Base-by-base conservation (phyloP, 768 basidiomycete species). In the Dentipellis fragilis region DNA sequence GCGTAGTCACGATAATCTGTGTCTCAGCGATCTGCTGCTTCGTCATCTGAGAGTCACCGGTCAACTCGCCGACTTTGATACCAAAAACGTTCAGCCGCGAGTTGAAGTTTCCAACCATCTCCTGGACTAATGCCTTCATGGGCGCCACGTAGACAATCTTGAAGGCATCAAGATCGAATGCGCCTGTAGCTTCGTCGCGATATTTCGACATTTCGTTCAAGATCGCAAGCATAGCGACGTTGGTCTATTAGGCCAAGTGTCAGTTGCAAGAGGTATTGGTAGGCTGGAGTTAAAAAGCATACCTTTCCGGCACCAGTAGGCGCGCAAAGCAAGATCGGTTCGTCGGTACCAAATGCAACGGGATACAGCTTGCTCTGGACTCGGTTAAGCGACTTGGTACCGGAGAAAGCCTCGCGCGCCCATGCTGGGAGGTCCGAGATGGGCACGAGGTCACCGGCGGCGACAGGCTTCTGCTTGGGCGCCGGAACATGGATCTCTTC, bases 231-330 rank as follows among this genome's bases (percentile, higher is more conserved):
- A 98, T 91, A 35, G 96, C 96, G 34, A 98, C 95, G 64, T 99
- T 99, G 16, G 96, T 99, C 94, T 96, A 61, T 1, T 52, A 57
- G 55, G 29, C 3, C 45, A 42, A 39, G 12, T 4, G 54, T 68
- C 39, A 69, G 51, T 58, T 21, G 29, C 29, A 29, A 29, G 29
- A 29, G 29, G 29, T 29, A 29, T 29, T 29, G 6, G 6, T n/a
- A 23, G 38, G 54, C 3, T 10, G 11, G 14, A 57, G n/a, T 40
- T 42, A 1, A 36, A 19, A 36, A 34, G 56, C 81, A 57, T 63
- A 92, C 94, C 84, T 99, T 99, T 60, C 96, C 96, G 11, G 95
- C 96, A 68, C 96, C 95, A 0, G 96, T 98, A 4, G 96, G 96
- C 0, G 96, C 96, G 72, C 96, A 99, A 34, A 99, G 83, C 23